Percentiles rank a stretch among this genome's conserved stretches.
Conservation (phyloP, 805 yeast genomes). For the Groenewaldozyma tartarivorans region DNA sequence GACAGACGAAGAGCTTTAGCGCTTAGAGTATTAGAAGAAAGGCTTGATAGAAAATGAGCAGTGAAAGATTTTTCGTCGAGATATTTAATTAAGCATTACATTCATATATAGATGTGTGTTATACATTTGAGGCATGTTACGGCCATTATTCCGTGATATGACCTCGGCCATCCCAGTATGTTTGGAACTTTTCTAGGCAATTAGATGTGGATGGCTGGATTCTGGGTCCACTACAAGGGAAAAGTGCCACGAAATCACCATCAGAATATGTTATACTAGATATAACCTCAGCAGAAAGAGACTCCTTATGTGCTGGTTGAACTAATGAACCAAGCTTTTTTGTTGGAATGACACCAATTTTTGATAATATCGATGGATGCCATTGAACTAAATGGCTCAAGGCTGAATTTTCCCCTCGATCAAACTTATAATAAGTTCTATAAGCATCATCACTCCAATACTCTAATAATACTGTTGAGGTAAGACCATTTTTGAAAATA, state of each 20-base stretch:
- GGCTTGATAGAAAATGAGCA: constrained; percentile 8
- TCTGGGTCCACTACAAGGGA: constrained; percentile 28
- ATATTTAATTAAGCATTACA: too few relatives aligned
- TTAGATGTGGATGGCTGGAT: constrained; percentile 19
- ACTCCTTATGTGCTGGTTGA: not conserved
- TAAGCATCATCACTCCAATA: constrained; percentile 68
- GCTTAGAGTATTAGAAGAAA: constrained; percentile 25
- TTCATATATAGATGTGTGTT: too few relatives aligned
- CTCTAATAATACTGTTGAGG: constrained; percentile 64
- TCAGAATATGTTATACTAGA: constrained; percentile 31
- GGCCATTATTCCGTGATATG: too few relatives aligned
- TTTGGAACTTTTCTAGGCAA: constrained; percentile 23
- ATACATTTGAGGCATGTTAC: too few relatives aligned
- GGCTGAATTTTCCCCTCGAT: constrained; percentile 39
- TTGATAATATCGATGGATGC: constrained; percentile 77
- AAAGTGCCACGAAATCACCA: constrained; percentile 61
- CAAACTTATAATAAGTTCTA: constrained; percentile 51
- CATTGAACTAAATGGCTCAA: constrained; percentile 84
- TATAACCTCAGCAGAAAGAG: constrained; percentile 29
- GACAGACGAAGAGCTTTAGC: constrained; percentile 28
- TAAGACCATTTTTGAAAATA: constrained; percentile 54
- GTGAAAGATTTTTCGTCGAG: not conserved
- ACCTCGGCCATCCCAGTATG: constrained; percentile 22
- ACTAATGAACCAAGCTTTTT: constrained; percentile 36
- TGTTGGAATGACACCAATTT: constrained; percentile 52